These are phyloP conservation scores for Schizopora paradoxa DNA, from an alignment of 1,284 basidiomycete genomes.

Conservation along the genomic window DNA sequence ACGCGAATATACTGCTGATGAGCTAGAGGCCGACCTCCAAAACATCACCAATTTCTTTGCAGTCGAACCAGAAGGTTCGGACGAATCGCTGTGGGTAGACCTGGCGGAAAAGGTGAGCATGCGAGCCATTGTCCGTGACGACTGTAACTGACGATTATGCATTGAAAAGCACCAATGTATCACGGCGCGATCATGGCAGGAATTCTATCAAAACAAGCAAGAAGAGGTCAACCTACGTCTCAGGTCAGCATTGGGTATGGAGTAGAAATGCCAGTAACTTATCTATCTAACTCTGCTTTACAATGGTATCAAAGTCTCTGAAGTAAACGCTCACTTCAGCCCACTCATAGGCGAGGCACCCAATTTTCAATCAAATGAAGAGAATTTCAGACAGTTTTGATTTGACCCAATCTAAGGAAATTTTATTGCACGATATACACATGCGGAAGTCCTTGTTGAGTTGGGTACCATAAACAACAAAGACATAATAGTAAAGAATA, in stretches of 20 bases:
- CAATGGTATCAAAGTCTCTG: too few relatives aligned
- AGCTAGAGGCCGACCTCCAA: slow-evolving; percentile 40
- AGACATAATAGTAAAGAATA: slow-evolving; percentile 15
- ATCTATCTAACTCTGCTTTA: not conserved
- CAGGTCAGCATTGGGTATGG: slow-evolving; percentile 11
- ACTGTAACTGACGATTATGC: slow-evolving; percentile 4
- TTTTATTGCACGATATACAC: slow-evolving; percentile 10
- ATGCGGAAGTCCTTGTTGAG: slow-evolving; percentile 7
- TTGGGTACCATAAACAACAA: slow-evolving; percentile 4
- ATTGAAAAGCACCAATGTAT: slow-evolving; percentile 39
- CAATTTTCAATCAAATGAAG: too few relatives aligned
- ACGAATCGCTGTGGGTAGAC: slow-evolving; percentile 43
- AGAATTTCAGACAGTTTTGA: too few relatives aligned
- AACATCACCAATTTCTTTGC: slow-evolving; percentile 49
- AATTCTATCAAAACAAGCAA: slow-evolving; percentile 46
- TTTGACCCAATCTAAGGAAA: slow-evolving; percentile 11
- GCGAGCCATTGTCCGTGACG: not conserved
- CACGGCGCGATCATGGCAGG: slow-evolving; percentile 46
- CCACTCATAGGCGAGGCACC: too few relatives aligned
- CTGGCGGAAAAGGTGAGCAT: slow-evolving; percentile 25
- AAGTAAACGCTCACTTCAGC: too few relatives aligned
- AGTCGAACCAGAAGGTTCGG: slow-evolving; percentile 38
- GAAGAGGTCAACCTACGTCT: slow-evolving; percentile 31
- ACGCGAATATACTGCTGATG: slow-evolving; percentile 15
- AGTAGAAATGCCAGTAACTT: not conserved